phyloP scores from a whole-genome alignment of 495 filamentous ascomycete species.

The Hyaloscypha hepaticicola region DNA sequence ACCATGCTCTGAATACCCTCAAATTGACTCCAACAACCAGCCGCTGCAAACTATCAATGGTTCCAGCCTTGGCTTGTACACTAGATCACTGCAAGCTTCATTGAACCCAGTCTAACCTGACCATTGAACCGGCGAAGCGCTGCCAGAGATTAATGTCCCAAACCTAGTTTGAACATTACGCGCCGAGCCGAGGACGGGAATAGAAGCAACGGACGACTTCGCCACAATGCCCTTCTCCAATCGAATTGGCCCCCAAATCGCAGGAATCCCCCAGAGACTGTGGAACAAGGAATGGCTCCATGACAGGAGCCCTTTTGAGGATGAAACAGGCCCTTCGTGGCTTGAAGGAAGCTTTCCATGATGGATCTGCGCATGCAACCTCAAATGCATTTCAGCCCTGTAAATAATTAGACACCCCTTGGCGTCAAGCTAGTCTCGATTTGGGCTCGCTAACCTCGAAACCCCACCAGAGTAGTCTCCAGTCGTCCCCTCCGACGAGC shows the following conservation, averaged over 20 bases:
- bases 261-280: not conserved
- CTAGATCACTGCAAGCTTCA: not conserved
- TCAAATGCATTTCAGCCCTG: constrained; percentile 1
- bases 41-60: not conserved
- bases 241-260: not conserved
- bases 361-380: not conserved
- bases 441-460: not conserved
- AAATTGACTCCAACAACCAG: not conserved
- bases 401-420: not conserved
- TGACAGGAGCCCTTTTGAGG: not conserved
- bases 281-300: not conserved
- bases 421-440: not conserved
- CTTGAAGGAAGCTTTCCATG: not conserved
- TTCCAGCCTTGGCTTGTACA: not conserved
- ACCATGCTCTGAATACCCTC: not conserved
- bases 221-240: constrained; percentile 6
- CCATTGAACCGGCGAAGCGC: not conserved
- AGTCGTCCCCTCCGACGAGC: not conserved
- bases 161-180: constrained; percentile 5
- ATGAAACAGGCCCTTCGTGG: not conserved
- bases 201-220: constrained; percentile 10
- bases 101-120: not conserved
- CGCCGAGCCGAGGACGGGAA: constrained; percentile 1
- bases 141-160: not conserved
- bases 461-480: constrained; percentile 7